A percentile compares a stretch with the other conserved stretches of the same genome.
These are phyloP conservation scores for Cladophialophora bantiana DNA, from an alignment of 2,329 filamentous ascomycete species.

Conservation along the genomic window DNA sequence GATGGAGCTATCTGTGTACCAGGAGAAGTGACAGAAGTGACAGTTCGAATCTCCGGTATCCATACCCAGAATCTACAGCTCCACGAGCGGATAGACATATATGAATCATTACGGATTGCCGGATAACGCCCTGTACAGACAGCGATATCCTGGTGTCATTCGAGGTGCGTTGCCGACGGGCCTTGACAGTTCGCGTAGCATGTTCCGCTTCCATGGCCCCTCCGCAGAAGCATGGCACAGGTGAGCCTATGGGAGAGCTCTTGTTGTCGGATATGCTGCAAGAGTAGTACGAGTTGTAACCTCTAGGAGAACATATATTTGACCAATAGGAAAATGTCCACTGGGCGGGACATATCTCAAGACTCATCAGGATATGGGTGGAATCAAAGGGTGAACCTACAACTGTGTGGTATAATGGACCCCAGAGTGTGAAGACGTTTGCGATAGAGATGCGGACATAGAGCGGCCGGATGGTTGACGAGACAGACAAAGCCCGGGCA, in stretches of 20 bases:
- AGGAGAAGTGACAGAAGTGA: no score
- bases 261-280: not conserved
- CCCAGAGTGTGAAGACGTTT: no score
- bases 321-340: slow-evolving; percentile 1
- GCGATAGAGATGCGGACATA: no score
- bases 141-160: no score
- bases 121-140: not conserved
- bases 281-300: not conserved
- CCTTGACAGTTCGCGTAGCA: not conserved
- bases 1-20: slow-evolving; percentile 1
- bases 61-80: not conserved
- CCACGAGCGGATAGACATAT: not conserved
- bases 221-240: no score
- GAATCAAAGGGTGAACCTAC: no score
- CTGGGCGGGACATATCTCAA: not conserved
- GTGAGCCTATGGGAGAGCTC: not conserved
- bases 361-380: not conserved
- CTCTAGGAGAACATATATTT: not conserved
- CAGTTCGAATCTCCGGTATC: not conserved
- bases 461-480: not conserved
- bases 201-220: not conserved
- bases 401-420: no score
- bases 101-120: not conserved
- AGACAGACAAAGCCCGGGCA: not conserved
- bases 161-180: not conserved